Conservation (phyloP, 768 basidiomycete genomes). For the Macrolepiota dolichaula region DNA sequence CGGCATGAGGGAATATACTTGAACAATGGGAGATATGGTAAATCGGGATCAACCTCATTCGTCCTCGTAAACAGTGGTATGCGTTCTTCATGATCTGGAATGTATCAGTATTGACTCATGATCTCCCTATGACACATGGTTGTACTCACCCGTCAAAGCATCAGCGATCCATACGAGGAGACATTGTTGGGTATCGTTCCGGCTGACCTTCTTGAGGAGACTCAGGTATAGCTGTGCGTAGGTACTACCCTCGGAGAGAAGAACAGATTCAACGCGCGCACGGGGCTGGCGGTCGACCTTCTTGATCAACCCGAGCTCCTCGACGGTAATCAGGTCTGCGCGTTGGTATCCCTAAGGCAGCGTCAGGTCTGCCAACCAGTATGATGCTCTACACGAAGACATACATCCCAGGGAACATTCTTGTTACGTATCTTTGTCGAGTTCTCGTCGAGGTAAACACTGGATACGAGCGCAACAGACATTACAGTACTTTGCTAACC, state of each 20-base stretch:
- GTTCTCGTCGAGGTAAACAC: slow-evolving; percentile 81
- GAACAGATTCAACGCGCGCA: slow-evolving; percentile 69
- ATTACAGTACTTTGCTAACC: slow-evolving; percentile 30
- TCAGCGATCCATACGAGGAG: slow-evolving; percentile 87
- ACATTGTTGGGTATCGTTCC: slow-evolving; percentile 85
- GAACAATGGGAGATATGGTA: slow-evolving; percentile 78
- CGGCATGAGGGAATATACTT: slow-evolving; percentile 40
- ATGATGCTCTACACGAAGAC: slow-evolving; percentile 10
- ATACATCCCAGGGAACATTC: slow-evolving; percentile 95
- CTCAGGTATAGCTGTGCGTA: slow-evolving; percentile 90
- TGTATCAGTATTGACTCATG: background rate
- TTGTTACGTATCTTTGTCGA: slow-evolving; percentile 87
- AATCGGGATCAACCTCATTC: slow-evolving; percentile 64
- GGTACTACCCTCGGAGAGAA: slow-evolving; percentile 76
- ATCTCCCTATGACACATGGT: background rate
- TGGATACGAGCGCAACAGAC: slow-evolving; percentile 77
- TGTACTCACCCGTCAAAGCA: slow-evolving; percentile 67
- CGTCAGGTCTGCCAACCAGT: slow-evolving; percentile 14
- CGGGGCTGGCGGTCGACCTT: slow-evolving; percentile 81
- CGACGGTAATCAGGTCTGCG: slow-evolving; percentile 82
- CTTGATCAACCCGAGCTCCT: slow-evolving; percentile 87
- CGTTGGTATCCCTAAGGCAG: slow-evolving; percentile 84
- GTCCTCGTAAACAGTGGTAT: slow-evolving; percentile 70
- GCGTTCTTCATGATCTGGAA: slow-evolving; percentile 81
- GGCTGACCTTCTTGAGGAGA: slow-evolving; percentile 78